Base-by-base conservation (phyloP, 768 basidiomycete species). In the Botryobasidium botryosum region DNA sequence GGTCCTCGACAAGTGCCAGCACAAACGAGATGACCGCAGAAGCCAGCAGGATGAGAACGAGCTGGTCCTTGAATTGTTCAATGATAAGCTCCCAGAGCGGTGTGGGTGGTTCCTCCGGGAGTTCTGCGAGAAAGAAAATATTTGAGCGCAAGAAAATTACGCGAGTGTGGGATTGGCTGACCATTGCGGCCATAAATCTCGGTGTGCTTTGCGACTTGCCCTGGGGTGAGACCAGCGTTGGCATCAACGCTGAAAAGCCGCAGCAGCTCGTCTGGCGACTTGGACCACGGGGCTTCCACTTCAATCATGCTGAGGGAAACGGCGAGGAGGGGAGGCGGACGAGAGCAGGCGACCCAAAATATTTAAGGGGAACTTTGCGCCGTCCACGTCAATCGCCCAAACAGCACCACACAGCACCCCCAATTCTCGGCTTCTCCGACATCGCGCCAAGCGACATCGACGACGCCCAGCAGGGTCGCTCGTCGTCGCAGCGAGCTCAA, bases 31-130 rank as follows among this genome's bases (percentile, higher is more conserved):
- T 71, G 36, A 84, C 77, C 10, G 92, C 92, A 1, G 90, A 94
- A 2, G 72, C 90, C 37, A 99, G 79, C 27, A 99, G 73, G 57
- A 99, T 97, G 51, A 99, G 78, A 33, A 99, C 92, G 24, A 99
- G 75, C 62, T 94, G 88, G 64, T 99, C 92, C 68, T 97, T 82
- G 71, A 99, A 99, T 64, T 99, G 92, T 53, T 94, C 90, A n/a
- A 99, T 70, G 48, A 99, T 80, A 49, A 97, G 76, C 57, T 86
- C 72, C 86, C 88, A 90, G 26, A 97, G 58, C 3, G 91, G 85
- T 3, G 92, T 94, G 3, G 85, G 65, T 0, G 85, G 79, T 7
- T 91, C 86, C 56, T 94, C 88, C 8, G 92, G 91, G 5, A 99
- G 69, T 57, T 85, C 92, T 97, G 59, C 12, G 40, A 33, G 40